These are phyloP conservation scores for Sambucus nigra DNA, from an alignment of 129 eudicot species.

Conservation along the genomic window DNA sequence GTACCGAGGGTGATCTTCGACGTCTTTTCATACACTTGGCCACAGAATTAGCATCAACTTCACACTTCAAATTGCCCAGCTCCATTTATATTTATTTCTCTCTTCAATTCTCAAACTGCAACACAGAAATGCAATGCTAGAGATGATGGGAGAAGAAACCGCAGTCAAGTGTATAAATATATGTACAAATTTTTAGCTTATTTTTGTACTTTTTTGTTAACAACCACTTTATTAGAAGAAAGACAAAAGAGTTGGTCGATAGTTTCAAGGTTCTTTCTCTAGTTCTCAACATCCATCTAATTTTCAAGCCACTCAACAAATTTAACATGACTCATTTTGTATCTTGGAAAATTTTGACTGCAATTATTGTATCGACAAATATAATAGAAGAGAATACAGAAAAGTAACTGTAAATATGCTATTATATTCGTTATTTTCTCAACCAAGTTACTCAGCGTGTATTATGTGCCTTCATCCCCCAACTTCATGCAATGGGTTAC, in stretches of 20 bases:
- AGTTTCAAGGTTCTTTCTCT: background rate
- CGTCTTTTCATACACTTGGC: constrained; percentile 37
- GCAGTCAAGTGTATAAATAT: constrained; percentile 6
- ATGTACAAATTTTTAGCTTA: background rate
- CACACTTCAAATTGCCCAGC: constrained; percentile 18
- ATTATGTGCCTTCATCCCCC: too few relatives aligned
- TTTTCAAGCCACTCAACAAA: too few relatives aligned
- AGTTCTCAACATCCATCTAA: too few relatives aligned
- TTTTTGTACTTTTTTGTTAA: background rate
- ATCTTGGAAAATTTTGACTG: too few relatives aligned
- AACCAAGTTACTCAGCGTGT: too few relatives aligned
- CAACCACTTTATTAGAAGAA: background rate
- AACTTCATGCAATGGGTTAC: too few relatives aligned
- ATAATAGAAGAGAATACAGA: too few relatives aligned
- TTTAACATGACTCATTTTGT: too few relatives aligned
- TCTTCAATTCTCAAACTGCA: constrained; percentile 10
- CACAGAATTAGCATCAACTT: constrained; percentile 9
- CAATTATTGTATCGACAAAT: too few relatives aligned
- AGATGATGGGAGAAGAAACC: background rate
- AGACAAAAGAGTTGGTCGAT: constrained; percentile 14
- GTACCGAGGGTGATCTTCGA: constrained; percentile 40
- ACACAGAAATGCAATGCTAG: background rate
- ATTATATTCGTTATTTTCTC: too few relatives aligned
- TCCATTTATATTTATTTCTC: too few relatives aligned
- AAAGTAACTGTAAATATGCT: too few relatives aligned